Evolutionary conservation across 192 early-diverging fungal species (phyloP).

Genomic region (Haplosporangium gracile): DNA sequence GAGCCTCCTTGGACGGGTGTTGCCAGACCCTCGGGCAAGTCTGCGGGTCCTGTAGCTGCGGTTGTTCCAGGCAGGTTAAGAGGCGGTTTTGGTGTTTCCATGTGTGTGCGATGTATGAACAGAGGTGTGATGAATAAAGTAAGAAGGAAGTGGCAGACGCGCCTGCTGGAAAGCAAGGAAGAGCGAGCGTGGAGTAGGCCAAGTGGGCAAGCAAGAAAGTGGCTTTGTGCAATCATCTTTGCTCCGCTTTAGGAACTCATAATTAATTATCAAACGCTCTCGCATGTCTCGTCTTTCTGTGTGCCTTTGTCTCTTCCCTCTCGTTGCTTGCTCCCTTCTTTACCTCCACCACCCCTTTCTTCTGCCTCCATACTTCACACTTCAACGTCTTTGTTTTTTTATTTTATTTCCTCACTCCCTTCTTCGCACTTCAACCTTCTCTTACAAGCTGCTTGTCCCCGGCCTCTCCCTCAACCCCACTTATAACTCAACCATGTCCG

Average conservation of each 20-base stretch:
- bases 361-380: neutral
- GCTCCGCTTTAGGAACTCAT: no score
- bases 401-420: neutral
- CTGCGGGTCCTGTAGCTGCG: neutral
- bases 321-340: neutral
- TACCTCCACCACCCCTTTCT: neutral
- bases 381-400: neutral
- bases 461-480: neutral
- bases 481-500: slow-evolving; percentile 57
- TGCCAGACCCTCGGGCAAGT: neutral
- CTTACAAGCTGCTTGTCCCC: neutral
- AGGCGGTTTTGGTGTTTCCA: slow-evolving; percentile 15
- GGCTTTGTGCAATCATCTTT: neutral
- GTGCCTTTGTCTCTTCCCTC: neutral
- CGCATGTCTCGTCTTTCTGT: neutral
- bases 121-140: neutral
- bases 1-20: slow-evolving; percentile 17
- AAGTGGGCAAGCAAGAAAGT: neutral
- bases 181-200: neutral
- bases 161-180: neutral
- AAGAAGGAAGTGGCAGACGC: neutral
- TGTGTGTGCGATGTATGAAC: neutral
- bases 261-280: neutral
- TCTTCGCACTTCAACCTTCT: neutral
- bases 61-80: neutral